Percentiles rank a stretch among this genome's conserved stretches.
These are phyloP conservation scores for Suillus ampliporus DNA, from an alignment of 768 basidiomycete species.

Conservation along the genomic window DNA sequence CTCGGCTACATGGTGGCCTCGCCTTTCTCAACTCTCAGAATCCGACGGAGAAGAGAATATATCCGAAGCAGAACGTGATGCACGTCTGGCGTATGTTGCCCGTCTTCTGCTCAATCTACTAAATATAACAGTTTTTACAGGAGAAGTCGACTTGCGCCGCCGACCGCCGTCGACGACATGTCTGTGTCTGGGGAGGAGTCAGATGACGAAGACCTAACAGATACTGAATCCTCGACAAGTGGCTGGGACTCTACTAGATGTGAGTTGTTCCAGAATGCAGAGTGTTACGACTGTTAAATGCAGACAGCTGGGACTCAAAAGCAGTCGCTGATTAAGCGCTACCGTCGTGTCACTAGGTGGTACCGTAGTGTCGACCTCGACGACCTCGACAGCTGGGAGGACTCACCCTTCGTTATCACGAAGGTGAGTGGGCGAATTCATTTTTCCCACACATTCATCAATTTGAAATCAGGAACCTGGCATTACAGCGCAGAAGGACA, in stretches of 20 bases:
- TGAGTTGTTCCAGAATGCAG: constrained; percentile 14
- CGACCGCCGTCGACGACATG: constrained; percentile 45
- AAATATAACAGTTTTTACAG: constrained; percentile 35
- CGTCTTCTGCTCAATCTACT: not conserved
- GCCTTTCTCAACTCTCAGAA: constrained; percentile 51
- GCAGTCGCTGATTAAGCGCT: constrained; percentile 46
- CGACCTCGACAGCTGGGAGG: constrained; percentile 50
- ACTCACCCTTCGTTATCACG: constrained; percentile 50
- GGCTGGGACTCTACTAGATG: constrained; percentile 48
- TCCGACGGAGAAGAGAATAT: constrained; percentile 69
- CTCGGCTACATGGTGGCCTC: constrained; percentile 23
- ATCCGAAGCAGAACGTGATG: constrained; percentile 73
- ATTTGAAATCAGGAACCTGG: constrained; percentile 3
- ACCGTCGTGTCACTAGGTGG: constrained; percentile 53
- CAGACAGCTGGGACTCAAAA: constrained; percentile 21
- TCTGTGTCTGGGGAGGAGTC: constrained; percentile 78
- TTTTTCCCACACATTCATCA: not conserved
- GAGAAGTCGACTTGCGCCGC: constrained; percentile 55
- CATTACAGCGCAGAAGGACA: not conserved
- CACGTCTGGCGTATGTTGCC: constrained; percentile 65
- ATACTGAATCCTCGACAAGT: constrained; percentile 44
- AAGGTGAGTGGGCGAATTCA: constrained; percentile 42
- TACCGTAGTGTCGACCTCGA: constrained; percentile 46
- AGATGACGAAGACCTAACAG: constrained; percentile 73
- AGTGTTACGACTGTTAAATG: constrained; percentile 18